Evolutionary conservation across 306 rosid genomes (phyloP).

Genomic region (Gillenia trifoliata): DNA sequence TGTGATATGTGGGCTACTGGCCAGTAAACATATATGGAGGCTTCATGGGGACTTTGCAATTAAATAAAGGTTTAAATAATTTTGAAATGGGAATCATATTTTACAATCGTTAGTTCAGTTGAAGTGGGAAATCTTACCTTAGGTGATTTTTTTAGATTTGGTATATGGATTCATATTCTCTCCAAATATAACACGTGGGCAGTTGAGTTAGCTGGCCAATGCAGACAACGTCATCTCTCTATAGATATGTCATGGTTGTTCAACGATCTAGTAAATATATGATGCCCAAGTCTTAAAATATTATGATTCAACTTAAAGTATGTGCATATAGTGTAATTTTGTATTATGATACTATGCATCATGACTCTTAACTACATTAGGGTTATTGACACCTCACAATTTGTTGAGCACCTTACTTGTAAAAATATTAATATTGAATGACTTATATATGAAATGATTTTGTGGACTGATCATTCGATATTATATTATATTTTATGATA

Average conservation of each 20-base stretch:
- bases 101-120: conserved; percentile 9
- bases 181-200: conserved; percentile 2
- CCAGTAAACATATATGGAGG: background rate
- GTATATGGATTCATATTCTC: conserved; percentile 17
- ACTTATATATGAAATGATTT: background rate
- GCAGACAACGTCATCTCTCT: conserved; percentile 32
- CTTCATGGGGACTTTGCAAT: conserved; percentile 12
- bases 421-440: background rate
- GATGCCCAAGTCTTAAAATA: background rate
- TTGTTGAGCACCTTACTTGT: no score
- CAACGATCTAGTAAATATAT: background rate
- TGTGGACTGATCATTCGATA: no score
- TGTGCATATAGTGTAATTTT: background rate
- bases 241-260: conserved; percentile 17
- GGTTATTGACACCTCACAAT: background rate
- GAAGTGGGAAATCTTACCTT: conserved; percentile 16
- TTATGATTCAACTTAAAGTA: background rate
- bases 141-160: conserved; percentile 1
- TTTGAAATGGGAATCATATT: conserved; percentile 12
- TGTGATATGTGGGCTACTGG: background rate
- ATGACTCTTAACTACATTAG: background rate
- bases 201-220: conserved; percentile 18
- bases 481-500: no score
- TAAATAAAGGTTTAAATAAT: conserved; percentile 1
- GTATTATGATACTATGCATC: background rate